Evolutionary conservation across 2,329 filamentous ascomycete species (phyloP).

Genomic region (Sporothrix mexicana): DNA sequence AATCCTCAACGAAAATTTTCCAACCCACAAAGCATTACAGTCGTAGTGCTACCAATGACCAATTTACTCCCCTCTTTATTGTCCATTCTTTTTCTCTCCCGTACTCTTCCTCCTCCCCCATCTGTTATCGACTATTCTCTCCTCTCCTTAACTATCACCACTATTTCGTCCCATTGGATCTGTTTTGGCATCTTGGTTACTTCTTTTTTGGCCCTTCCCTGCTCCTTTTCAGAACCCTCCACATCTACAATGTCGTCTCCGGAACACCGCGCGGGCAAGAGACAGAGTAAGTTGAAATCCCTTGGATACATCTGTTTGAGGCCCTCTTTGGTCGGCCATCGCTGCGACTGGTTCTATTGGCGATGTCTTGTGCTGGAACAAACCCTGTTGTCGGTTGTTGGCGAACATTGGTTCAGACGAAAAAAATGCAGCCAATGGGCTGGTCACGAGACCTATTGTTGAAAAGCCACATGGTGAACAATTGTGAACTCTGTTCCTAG

Average conservation of each 20-base stretch:
- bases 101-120: neutral
- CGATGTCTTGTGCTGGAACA: neutral
- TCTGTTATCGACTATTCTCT: neutral
- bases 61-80: neutral
- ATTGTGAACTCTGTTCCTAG: too few species aligned
- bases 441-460: neutral
- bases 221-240: neutral
- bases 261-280: constrained; percentile 42
- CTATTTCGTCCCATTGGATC: too few species aligned
- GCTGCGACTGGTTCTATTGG: neutral
- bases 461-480: neutral
- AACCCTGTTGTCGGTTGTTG: too few species aligned
- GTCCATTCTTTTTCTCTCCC: neutral
- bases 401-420: too few species aligned
- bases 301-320: neutral
- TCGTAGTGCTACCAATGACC: too few species aligned
- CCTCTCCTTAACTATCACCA: neutral
- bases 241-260: constrained; percentile 35
- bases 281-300: constrained; percentile 42
- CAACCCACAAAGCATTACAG: too few species aligned
- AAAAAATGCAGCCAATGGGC: too few species aligned
- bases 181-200: neutral
- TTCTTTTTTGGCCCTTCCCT: neutral
- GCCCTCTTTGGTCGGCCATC: neutral
- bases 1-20: constrained; percentile 24